Base-by-base conservation (phyloP, 2,329 filamentous ascomycete species). In the Colletotrichum sp. region DNA sequence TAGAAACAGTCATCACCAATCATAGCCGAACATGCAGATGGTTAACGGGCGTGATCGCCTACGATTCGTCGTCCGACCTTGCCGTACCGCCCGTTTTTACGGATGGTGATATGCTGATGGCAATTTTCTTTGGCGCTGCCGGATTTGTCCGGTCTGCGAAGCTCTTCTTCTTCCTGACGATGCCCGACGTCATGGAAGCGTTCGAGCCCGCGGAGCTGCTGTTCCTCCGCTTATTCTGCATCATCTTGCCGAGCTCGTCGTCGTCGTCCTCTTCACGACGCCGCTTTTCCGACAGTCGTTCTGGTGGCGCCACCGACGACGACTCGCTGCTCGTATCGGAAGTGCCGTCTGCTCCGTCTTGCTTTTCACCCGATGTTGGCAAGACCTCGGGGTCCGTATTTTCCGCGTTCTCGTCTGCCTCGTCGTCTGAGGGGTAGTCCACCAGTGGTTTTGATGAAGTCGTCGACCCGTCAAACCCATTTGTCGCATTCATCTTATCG, bases 181-280 rank as follows among this genome's bases (percentile, higher is more conserved):
- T 83, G 18, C 83, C 83, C n/a, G 85, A 80, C 16, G 84, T 78
- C 48, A 79, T 77, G 24, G 85, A 82, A 4, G 83, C 77, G 58
- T 85, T 88, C 12, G 85, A 84, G 18, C 85, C 86, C 4, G 86
- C 86, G 9, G 90, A 89, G 71, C 86, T 88, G 81, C 89, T 92
- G 79, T 90, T 92, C 48, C 92, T 89, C 55, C 92, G 88, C 81
- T 93, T 93, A 80, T 87, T 87, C 64, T 90, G 87, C 78, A 95
- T 92, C 79, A 98, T 89, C 84, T 97, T 98, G 70, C 93, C 92
- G n/a, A 98, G 86, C 81, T 96, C 95, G 78, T 98, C 96, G 71
- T 98, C 96, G 61, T 98, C 96, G 76, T 98, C 95, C 73, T 98
- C 96, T 82, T 98, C 96, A 79, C 97, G 92, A 63, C 96, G 91